Base-by-base conservation (phyloP, 2,329 filamentous ascomycete species). In the Diplocarpon mali region DNA sequence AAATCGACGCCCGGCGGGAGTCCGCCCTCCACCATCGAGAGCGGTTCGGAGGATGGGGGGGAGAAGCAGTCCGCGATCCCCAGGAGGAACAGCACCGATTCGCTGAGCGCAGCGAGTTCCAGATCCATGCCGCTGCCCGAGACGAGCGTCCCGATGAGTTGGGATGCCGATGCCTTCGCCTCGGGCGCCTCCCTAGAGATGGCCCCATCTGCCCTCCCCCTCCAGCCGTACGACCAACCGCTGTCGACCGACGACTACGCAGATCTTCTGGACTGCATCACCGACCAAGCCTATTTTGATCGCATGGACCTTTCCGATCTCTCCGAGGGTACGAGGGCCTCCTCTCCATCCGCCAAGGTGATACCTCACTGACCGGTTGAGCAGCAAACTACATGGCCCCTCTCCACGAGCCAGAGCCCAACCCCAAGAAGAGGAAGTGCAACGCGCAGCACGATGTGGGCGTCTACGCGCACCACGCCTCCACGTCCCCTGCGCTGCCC, bases 371-470 rank as follows among this genome's bases (percentile, higher is more conserved):
- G 32, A 47, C 30, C 1, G 4, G 10, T 42, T 7, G 2, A 14
- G 17, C 14, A 47, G 45, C 44, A 11, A 13, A 17, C 28, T 47
- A 37, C 12, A 41, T 47, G 20, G 35, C 45, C 6, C 39, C 35
- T 4, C 20, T 40, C 6, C 42, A 44, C 11, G 31, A 15, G 12
- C 27, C 31, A 5, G 45, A 43, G 30, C 40, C 45, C 10, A 47
- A 47, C 14, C 45, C 45, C n/a, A 47, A 43, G 45, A 47, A 47
- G 37, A 42, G 45, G 31, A 47, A 47, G 29, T 47, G 40, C 8
- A 43, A 27, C 17, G 5, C 35, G 4, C 36, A 47, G 15, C 15
- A 28, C 13, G 32, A 24, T 16, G 29, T 35, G 34, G 28, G 30
- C 3, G 28, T 35, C 30, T 47, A 47, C 24, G 30, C 20, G 9